A percentile compares a stretch with the other conserved stretches of the same genome.
Conservation (phyloP, 2,329 filamentous ascomycete genomes). For the Neonectria magnoliae region DNA sequence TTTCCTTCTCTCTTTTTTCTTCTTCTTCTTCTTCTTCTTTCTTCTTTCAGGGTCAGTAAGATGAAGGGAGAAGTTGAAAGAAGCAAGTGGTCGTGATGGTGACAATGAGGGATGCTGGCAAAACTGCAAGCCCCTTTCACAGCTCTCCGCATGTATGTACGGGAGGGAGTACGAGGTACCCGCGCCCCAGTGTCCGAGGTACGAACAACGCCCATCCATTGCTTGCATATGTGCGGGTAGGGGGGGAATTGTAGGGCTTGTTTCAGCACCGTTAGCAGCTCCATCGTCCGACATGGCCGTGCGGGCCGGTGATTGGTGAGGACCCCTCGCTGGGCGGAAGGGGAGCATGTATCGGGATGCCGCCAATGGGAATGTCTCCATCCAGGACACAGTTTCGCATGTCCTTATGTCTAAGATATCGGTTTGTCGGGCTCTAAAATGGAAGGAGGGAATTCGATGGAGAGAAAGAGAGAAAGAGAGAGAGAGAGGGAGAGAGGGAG, state of each 20-base stretch:
- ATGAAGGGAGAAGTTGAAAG: not conserved
- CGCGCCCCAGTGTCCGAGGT: not conserved
- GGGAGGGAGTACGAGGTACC: not conserved
- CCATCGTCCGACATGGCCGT: conserved; percentile 34
- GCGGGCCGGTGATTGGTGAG: conserved; percentile 34
- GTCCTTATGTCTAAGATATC: not conserved
- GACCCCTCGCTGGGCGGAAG: conserved; percentile 14
- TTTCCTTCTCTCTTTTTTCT: not conserved
- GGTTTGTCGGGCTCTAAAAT: not conserved
- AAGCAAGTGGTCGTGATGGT: not conserved
- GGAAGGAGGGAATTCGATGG: not conserved
- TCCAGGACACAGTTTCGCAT: not conserved
- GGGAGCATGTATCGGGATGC: conserved; percentile 11
- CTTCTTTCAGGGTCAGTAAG: not conserved
- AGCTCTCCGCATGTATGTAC: too few relatives aligned
- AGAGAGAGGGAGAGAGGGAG: not conserved
- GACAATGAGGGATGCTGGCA: not conserved
- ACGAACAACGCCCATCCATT: conserved; percentile 9
- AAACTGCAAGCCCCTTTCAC: too few relatives aligned
- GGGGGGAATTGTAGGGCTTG: conserved; percentile 40
- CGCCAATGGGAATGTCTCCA: conserved; percentile 18
- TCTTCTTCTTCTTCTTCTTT: too few relatives aligned
- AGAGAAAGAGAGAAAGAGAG: not conserved
- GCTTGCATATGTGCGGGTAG: conserved; percentile 35
- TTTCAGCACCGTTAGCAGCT: conserved; percentile 42